A percentile compares a stretch with the other conserved stretches of the same genome.
Conservation (phyloP, 306 rosid genomes). For the Dryas drummondii region DNA sequence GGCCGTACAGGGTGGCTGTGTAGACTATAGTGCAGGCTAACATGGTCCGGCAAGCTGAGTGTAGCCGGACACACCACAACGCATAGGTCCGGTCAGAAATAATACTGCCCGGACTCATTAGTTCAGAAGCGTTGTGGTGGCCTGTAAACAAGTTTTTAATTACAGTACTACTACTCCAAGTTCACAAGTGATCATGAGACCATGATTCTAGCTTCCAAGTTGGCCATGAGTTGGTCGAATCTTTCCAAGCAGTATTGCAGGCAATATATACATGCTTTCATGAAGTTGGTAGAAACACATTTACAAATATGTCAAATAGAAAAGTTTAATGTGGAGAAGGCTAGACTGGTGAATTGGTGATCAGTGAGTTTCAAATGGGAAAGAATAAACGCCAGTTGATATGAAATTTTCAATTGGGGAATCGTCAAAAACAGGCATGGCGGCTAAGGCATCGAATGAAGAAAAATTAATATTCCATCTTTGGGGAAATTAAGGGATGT, state of each 20-base stretch:
- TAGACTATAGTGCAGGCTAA: constrained; percentile 66
- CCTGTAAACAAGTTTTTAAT: not conserved
- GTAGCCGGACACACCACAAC: constrained; percentile 40
- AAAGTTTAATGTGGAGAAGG: too few relatives aligned
- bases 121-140: not conserved
- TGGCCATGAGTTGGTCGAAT: constrained; percentile 2
- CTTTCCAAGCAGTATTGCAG: not conserved
- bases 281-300: not conserved
- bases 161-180: not conserved
- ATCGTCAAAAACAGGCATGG: not conserved
- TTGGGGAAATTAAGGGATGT: not conserved
- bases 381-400: not conserved
- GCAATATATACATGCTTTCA: not conserved
- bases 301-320: not conserved
- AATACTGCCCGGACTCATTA: not conserved
- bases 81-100: constrained; percentile 18
- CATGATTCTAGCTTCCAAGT: not conserved
- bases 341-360: too few relatives aligned
- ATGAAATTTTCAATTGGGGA: not conserved
- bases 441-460: too few relatives aligned
- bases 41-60: constrained; percentile 50
- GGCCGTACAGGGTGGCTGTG: constrained; percentile 45
- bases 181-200: not conserved
- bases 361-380: too few relatives aligned
- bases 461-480: too few relatives aligned